Base-by-base conservation (phyloP, 1,284 basidiomycete species). In the Tilletia walkeri region DNA sequence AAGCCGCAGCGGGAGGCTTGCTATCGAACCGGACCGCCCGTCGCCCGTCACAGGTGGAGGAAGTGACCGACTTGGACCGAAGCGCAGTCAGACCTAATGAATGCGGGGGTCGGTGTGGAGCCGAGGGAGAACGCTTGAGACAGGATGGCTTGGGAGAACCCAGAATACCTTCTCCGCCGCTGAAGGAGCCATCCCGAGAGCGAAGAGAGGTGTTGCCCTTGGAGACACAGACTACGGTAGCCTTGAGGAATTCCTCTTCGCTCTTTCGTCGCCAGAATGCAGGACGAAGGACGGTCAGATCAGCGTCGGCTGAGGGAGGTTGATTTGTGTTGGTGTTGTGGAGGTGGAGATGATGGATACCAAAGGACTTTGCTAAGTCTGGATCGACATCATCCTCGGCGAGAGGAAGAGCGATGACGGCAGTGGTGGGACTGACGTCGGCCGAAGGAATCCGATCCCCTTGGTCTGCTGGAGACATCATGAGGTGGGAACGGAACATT, bases 91-190 rank as follows among this genome's bases (percentile, higher is more conserved):
- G 38, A 38, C 59, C 59, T 16, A n/a, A 16, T 14, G 20, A 36
- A 34, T 63, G 59, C 12, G 59, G 34, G 9, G 59, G 59, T 39
- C 59, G 59, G 30, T 63, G 59, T 7, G 59, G 59, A 9, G 59
- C 59, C 59, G 59, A 63, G 59, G 59, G 59, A 10, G 59, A 63
- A 38, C 59, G 59, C 59, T 63, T 63, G 59, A 63, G 59, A 38
- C 59, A 63, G 38, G 59, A 63, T 16, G 59, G 59, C 16, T 63
- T 63, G 59, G 59, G 59, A 16, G 59, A 30, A 30, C 24, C 24
- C 24, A 30, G 24, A 2, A 30, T 30, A 38, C 9, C 38, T 38
- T 34, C 18, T 18, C 16, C 59, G 34, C 59, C 16, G 34, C 36
- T 20, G 36, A 38, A 34, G 59, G 34, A 38, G 7, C 36, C 59